Base-by-base conservation (phyloP, 164 flowering plant genomes). In the Aristolochia californica region DNA sequence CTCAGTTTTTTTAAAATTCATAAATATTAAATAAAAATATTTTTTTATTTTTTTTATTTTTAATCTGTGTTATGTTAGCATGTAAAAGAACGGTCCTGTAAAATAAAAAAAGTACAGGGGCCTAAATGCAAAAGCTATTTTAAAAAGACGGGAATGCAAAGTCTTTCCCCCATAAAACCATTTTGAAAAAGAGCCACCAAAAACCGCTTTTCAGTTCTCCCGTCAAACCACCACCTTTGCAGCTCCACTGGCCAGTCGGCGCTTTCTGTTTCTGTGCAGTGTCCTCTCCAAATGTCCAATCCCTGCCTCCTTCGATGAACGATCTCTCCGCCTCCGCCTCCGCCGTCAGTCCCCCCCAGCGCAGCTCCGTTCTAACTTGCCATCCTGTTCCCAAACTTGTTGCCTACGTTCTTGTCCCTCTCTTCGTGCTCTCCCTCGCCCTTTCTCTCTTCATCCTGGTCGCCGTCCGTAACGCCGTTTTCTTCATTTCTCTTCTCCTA, bases 381-480 rank as follows among this genome's bases (percentile, higher is more conserved):
- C 50, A 67, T 5, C 74, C 77, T 50, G 62, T 79, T 10, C 85
- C 88, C 20, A 2, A 68, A 22, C 38, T 47, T 12, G 75, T 71
- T 14, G 22, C 74, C 38, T 77, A 26, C 66, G 45, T 75, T 17
- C 68, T 83, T 21, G 1, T 72, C 13, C 15, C 72, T 43, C 74
- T 81, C 44, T 76, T 77, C 70, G 13, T 69, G 11, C 0, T 70
- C 22, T 80, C 73, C 18, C 55, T 81, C 13, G 64, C 67, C 0
- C 63, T 78, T 66, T 77, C 83, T 44, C 22, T 72, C 40, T 75
- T 79, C 75, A 76, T 83, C 62, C 74, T 77, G 45, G 50, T 74
- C n/a, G 75, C 60, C 17, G 82, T 83, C 34, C 83, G 65, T 76
- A 79, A 80, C 64, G 75, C 79, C 54, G 10, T 63, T 60, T 74